Evolutionary conservation across 169 alveolate species (phyloP).

Genomic region (Theileria equi): DNA sequence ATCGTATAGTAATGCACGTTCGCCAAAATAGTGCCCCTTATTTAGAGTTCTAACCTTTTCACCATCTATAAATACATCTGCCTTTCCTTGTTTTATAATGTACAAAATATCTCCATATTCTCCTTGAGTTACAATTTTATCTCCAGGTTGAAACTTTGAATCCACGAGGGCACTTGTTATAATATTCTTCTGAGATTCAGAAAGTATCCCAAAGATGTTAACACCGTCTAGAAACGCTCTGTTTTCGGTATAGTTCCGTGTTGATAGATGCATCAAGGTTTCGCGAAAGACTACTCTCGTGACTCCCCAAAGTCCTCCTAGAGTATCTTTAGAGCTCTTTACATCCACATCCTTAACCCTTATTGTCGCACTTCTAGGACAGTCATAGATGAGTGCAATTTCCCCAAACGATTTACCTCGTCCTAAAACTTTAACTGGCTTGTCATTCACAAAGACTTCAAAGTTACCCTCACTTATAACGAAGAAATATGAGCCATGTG

Average conservation of each 20-base stretch:
- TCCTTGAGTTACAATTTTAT: slow-evolving; percentile 86
- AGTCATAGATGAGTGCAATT: slow-evolving; percentile 94
- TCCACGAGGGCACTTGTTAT: slow-evolving; percentile 87
- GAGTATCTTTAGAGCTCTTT: slow-evolving; percentile 77
- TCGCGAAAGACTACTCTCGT: slow-evolving; percentile 88
- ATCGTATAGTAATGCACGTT: slow-evolving; percentile 87
- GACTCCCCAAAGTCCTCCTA: slow-evolving; percentile 91
- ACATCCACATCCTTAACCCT: slow-evolving; percentile 84
- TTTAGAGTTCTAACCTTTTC: slow-evolving; percentile 75
- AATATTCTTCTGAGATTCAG: slow-evolving; percentile 85
- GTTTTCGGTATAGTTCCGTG: slow-evolving; percentile 86
- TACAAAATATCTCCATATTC: slow-evolving; percentile 88
- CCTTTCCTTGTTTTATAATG: slow-evolving; percentile 87
- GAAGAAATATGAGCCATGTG: slow-evolving; percentile 83
- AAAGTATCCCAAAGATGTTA: slow-evolving; percentile 82
- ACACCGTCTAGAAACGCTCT: slow-evolving; percentile 85
- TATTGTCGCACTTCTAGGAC: slow-evolving; percentile 96
- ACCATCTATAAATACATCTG: slow-evolving; percentile 78
- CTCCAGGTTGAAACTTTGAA: slow-evolving; percentile 77
- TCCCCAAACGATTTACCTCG: slow-evolving; percentile 97
- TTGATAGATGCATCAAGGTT: slow-evolving; percentile 82
- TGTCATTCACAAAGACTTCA: slow-evolving; percentile 86
- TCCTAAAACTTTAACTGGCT: slow-evolving; percentile 82
- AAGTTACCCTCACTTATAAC: slow-evolving; percentile 80
- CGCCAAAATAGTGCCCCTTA: slow-evolving; percentile 92